These are phyloP conservation scores for Rhodotorula toruloides DNA, from an alignment of 768 basidiomycete species.

Conservation along the genomic window DNA sequence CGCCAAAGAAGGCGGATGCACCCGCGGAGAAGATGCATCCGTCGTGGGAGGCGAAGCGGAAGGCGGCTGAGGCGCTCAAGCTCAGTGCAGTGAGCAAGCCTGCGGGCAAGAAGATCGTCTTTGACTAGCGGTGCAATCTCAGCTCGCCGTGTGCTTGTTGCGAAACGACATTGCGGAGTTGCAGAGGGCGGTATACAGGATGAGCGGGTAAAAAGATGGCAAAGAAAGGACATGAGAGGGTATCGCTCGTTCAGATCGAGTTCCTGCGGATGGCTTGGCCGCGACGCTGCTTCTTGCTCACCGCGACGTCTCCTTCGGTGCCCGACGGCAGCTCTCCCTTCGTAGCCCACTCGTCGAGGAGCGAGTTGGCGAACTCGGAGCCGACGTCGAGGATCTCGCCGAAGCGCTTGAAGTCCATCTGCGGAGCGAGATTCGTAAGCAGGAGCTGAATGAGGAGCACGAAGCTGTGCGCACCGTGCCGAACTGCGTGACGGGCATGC, in stretches of 20 bases:
- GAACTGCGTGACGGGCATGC: constrained; percentile 93
- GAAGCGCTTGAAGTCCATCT: constrained; percentile 48
- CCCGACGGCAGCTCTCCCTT: constrained; percentile 78
- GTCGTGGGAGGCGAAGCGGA: constrained; percentile 92
- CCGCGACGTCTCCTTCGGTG: constrained; percentile 55
- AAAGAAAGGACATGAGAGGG: background rate
- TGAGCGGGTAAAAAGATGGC: background rate
- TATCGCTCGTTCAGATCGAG: constrained; percentile 30
- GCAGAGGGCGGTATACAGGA: background rate
- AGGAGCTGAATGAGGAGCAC: background rate
- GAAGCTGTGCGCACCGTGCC: constrained; percentile 71
- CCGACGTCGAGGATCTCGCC: constrained; percentile 82
- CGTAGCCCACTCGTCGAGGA: constrained; percentile 70
- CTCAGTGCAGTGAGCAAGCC: constrained; percentile 57
- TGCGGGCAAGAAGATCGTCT: constrained; percentile 77
- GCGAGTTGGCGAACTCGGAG: constrained; percentile 64
- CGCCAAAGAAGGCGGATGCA: constrained; percentile 18
- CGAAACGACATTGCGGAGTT: background rate
- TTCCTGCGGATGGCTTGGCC: constrained; percentile 40
- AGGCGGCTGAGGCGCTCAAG: constrained; percentile 56
- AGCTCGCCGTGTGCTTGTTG: too few relatives aligned
- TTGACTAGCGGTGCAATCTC: constrained; percentile 44
- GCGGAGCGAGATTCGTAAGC: background rate
- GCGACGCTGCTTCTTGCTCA: constrained; percentile 47
- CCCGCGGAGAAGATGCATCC: constrained; percentile 65